These are phyloP conservation scores for Strigomonas culicis DNA, from an alignment of 208 protist genomes.

Conservation along the genomic window DNA sequence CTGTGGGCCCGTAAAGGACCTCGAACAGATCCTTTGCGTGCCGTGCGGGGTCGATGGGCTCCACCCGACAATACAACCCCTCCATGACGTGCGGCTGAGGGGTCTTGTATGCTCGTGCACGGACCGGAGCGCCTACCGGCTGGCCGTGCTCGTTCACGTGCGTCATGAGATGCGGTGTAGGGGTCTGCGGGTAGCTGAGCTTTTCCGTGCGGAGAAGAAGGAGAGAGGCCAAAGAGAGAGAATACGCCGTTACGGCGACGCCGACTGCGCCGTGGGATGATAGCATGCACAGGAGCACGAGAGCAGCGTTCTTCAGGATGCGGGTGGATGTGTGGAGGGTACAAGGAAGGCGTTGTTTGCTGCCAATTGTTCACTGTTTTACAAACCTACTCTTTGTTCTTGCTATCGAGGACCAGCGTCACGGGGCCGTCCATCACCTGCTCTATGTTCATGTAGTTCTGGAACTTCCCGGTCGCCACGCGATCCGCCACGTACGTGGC, in stretches of 20 bases:
- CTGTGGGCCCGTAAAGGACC: not conserved
- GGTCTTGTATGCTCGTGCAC: not conserved
- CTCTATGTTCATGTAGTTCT: conserved; percentile 85
- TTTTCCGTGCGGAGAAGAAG: too few relatives aligned
- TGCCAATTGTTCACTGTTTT: too few relatives aligned
- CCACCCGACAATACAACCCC: not conserved
- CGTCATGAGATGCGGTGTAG: too few relatives aligned
- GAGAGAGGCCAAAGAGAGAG: too few relatives aligned
- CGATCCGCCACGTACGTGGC: conserved; percentile 46
- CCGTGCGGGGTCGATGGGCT: not conserved
- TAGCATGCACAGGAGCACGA: too few relatives aligned
- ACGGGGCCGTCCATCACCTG: conserved; percentile 86
- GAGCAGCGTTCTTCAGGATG: too few relatives aligned
- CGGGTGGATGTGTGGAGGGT: too few relatives aligned
- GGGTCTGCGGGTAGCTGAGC: too few relatives aligned
- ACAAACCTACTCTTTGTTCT: conserved; percentile 33
- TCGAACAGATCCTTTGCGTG: not conserved
- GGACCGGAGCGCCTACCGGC: not conserved
- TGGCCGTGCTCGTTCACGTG: not conserved
- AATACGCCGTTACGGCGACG: too few relatives aligned
- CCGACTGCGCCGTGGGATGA: too few relatives aligned
- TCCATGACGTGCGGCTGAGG: not conserved
- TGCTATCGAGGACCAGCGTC: conserved; percentile 83
- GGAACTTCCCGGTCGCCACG: conserved; percentile 82
- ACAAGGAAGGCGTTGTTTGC: too few relatives aligned